Evolutionary conservation across 2,329 filamentous ascomycete species (phyloP).

Genomic region (Furcasterigmium furcatum): DNA sequence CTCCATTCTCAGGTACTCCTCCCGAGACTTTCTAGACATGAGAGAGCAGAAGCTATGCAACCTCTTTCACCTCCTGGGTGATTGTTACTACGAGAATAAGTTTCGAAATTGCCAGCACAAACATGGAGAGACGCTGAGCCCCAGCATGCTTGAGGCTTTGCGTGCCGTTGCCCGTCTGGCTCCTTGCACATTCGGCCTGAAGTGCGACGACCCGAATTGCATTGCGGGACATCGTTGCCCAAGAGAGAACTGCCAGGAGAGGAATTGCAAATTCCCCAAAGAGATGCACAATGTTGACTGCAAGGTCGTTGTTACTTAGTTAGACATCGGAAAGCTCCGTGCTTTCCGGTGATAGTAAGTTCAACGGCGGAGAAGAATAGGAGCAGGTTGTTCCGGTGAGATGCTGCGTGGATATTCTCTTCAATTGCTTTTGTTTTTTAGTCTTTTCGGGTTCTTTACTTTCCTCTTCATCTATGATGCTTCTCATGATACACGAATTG

Average conservation of each 20-base stretch:
- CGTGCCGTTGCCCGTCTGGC: conserved; percentile 23
- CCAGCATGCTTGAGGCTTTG: conserved; percentile 19
- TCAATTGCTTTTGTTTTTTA: too few relatives aligned
- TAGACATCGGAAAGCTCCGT: too few relatives aligned
- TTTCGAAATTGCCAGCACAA: conserved; percentile 18
- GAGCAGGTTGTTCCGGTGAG: too few relatives aligned
- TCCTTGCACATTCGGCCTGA: conserved; percentile 19
- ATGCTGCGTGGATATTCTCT: too few relatives aligned
- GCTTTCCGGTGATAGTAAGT: too few relatives aligned
- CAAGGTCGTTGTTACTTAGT: background rate
- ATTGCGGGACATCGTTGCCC: conserved; percentile 17
- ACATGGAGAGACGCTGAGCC: conserved; percentile 18
- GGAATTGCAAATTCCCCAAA: conserved; percentile 12
- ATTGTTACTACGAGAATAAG: conserved; percentile 8
- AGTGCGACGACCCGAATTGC: conserved; percentile 19
- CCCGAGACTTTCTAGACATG: conserved; percentile 15
- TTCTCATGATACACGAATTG: too few relatives aligned
- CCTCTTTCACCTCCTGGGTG: conserved; percentile 23
- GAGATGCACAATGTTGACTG: conserved; percentile 16
- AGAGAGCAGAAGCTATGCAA: conserved; percentile 28
- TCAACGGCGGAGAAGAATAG: too few relatives aligned
- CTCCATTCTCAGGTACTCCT: conserved; percentile 12
- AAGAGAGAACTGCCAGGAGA: conserved; percentile 7
- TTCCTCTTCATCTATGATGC: too few relatives aligned
- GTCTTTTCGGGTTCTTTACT: too few relatives aligned